These are phyloP conservation scores for Sorghum bicolor DNA, from an alignment of 176 grass and related monocot genomes.

Conservation along the genomic window Sorghum_bicolor_NCBIv3 NC_012875.2:54045001-54045500, in stretches of 20 bases:
- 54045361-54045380: neutral
- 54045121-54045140: neutral
- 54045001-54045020: constrained; percentile 77
- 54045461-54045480: constrained; percentile 21
- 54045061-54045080: constrained; percentile 8
- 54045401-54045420: neutral
- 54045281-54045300: neutral
- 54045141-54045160: neutral
- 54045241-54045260: neutral
- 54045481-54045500: constrained; percentile 10
- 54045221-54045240: neutral
- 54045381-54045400: neutral
- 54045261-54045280: neutral
- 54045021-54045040: constrained; percentile 58
- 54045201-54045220: neutral
- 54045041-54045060: constrained; percentile 1
- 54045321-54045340: constrained; percentile 18
- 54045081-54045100: neutral
- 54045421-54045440: neutral
- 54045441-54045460: neutral
- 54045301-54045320: neutral
- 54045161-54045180: constrained; percentile 17
- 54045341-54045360: neutral
- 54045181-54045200: constrained; percentile 5
- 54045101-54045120: neutral